These are phyloP conservation scores for Podila epigama DNA, from an alignment of 192 early-diverging fungal species.

Conservation along the genomic window DNA sequence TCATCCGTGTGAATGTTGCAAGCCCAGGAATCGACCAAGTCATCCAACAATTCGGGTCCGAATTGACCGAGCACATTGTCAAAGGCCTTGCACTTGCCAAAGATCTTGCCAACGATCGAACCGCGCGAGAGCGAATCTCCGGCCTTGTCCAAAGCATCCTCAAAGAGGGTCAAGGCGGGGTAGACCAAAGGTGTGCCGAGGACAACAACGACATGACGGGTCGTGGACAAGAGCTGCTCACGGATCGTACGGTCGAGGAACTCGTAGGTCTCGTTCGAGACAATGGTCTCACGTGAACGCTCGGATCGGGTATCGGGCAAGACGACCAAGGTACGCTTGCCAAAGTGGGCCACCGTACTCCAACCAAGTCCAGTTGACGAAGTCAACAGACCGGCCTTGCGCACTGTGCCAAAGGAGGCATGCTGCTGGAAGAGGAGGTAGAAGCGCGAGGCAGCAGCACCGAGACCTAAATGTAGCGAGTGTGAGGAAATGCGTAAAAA, in stretches of 20 bases:
- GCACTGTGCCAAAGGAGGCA: constrained; percentile 63
- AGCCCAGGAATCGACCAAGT: constrained; percentile 66
- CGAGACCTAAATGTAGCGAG: constrained; percentile 48
- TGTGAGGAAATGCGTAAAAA: neutral
- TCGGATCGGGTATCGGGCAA: constrained; percentile 79
- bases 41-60: constrained; percentile 86
- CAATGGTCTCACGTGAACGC: constrained; percentile 68
- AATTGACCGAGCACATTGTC: constrained; percentile 58
- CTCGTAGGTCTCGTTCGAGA: constrained; percentile 65
- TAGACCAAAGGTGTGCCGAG: constrained; percentile 80
- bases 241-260: constrained; percentile 64
- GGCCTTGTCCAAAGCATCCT: constrained; percentile 65
- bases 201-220: constrained; percentile 74
- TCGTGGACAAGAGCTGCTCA: constrained; percentile 54
- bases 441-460: constrained; percentile 73
- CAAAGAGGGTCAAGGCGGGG: constrained; percentile 74
- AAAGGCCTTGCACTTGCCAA: constrained; percentile 50
- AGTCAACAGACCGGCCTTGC: constrained; percentile 63
- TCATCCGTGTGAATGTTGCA: constrained; percentile 71
- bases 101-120: constrained; percentile 58
- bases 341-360: constrained; percentile 71
- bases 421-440: constrained; percentile 89
- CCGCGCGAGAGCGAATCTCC: constrained; percentile 52
- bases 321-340: constrained; percentile 68
- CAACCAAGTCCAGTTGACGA: constrained; percentile 54